Evolutionary conservation across 1,139 yeast species (phyloP), one percentile per base, ranked within the genome.

Genomic region (Schwanniomyces etchellsii): DNA sequence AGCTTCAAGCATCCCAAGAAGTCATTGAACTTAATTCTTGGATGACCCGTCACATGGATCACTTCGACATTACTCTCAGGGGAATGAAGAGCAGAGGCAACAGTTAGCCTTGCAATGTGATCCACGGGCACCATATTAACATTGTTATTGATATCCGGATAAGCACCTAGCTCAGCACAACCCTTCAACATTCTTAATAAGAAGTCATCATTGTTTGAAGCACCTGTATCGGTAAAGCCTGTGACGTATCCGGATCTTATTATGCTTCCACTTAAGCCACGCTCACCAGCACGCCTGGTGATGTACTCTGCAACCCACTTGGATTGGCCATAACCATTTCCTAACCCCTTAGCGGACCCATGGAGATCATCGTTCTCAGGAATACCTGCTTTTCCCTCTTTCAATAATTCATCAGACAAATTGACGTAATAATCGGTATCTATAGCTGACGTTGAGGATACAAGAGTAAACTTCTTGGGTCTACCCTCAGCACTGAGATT

Each of bases 81-180:
- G 20, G 96, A 94, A 43, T 77, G 75, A 42, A 91, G 68, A 0
- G 95, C 81, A 20, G 93, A 64, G 1, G 97, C 88, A 31, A 81
- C 84, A 20, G 81, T 86, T 15, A 88, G 85, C 33, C 95, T 74
- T 1, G 98, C 97, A 42, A 91, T 98, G 48, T 91, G 98, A 47
- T 91, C 97, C 22, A 91, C 98, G 3, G 98, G 98, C 14, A 88
- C 96, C 86, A 89, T 88, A 55, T 93, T 93, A 28, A 89, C 95
- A 29, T 80, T 74, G 63, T 91, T 91, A 45, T 75, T 59, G 40
- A 91, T 88, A 48, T 83, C 84, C 14, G 99, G 98, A 47, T 74
- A 81, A 27, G 69, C 64, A 3, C 96, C 95, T 37, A 91, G 61
- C 59, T 91, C 96, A 30, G 81, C 79, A 55, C 94, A 79, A 20